Base-by-base conservation (phyloP, 176 grass and related monocot genomes). In the Leersia perrieri region DNA sequence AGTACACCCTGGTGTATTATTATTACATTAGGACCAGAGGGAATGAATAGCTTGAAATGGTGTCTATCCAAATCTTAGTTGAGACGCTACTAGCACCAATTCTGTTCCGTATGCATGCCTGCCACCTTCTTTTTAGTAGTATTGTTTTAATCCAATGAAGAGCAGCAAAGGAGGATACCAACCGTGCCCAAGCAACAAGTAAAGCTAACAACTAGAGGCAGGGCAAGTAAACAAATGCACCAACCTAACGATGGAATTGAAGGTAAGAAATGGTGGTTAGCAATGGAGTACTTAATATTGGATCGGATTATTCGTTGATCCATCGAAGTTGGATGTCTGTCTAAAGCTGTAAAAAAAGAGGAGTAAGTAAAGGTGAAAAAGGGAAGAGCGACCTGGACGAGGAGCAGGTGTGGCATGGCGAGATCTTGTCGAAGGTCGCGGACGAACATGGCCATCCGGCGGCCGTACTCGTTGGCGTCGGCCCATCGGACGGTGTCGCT, bases 311-410 rank as follows among this genome's bases (percentile, higher is more conserved):
- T 39, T 39, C 7, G 1, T 14, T 10, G 11, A 44, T 44, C 15
- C 3, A 44, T 44, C n/a, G n/a, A n/a, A n/a, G n/a, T n/a, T n/a
- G n/a, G n/a, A n/a, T n/a, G n/a, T n/a, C n/a, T n/a, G n/a, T n/a
- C n/a, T n/a, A n/a, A 44, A 41, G 11, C 3, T 7, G 16, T 42
- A 13, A 42, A 13, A 1, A 42, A 42, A 13, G 13, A 27, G 34
- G 18, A 10, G n/a, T n/a, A n/a, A n/a, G n/a, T n/a, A 7, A 2
- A 9, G 20, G 3, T 22, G 34, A n/a, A n/a, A n/a, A n/a, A n/a
- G n/a, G n/a, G n/a, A n/a, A n/a, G n/a, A n/a, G n/a, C n/a, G n/a
- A 93, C 94, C 94, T 94, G 94, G 63, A 97, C 92, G 70, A 94
- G 73, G 22, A 87, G 87, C 7, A 98, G 89, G 39, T 82, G 70